Evolutionary conservation across 768 basidiomycete genomes (phyloP).

Genomic region (Hygrophorus pudorinus): DNA sequence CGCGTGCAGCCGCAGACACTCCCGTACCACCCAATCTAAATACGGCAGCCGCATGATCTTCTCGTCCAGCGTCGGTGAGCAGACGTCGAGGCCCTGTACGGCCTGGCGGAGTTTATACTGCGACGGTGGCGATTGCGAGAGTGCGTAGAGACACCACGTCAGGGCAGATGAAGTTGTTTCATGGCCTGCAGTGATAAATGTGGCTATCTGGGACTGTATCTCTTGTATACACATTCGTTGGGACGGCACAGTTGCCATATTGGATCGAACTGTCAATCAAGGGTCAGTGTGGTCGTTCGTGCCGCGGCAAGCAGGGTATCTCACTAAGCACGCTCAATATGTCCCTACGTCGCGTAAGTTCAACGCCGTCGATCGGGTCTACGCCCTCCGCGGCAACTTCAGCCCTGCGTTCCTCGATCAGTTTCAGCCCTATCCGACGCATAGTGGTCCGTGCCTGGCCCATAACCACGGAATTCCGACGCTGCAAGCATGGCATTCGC

Average conservation of each 20-base stretch:
- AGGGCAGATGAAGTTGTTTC: slow-evolving; percentile 51
- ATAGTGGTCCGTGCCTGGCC: slow-evolving; percentile 34
- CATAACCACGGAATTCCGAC: slow-evolving; percentile 35
- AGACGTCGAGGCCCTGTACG: slow-evolving; percentile 19
- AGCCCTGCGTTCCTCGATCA: slow-evolving; percentile 35
- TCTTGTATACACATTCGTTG: slow-evolving; percentile 49
- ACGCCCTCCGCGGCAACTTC: slow-evolving; percentile 9
- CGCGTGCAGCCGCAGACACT: slow-evolving; percentile 43
- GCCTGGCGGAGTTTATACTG: slow-evolving; percentile 40
- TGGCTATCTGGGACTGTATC: slow-evolving; percentile 52
- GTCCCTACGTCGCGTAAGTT: slow-evolving; percentile 32
- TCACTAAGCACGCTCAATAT: slow-evolving; percentile 46
- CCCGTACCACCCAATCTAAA: slow-evolving; percentile 54
- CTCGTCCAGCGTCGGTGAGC: slow-evolving; percentile 3
- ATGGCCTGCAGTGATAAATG: slow-evolving; percentile 56
- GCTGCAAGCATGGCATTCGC: slow-evolving; percentile 20
- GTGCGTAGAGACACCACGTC: slow-evolving; percentile 53
- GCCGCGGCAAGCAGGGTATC: slow-evolving; percentile 11
- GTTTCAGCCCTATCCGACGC: slow-evolving; percentile 40
- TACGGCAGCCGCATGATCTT: slow-evolving; percentile 19
- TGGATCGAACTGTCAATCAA: slow-evolving; percentile 44
- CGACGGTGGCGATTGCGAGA: slow-evolving; percentile 24
- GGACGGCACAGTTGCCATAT: slow-evolving; percentile 31
- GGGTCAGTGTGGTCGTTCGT: slow-evolving; percentile 37
- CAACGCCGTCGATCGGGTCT: slow-evolving; percentile 20